Evolutionary conservation across 2,329 filamentous ascomycete species (phyloP), one percentile per base, ranked within the genome.

Genomic region (Thielaviopsis euricoi): DNA sequence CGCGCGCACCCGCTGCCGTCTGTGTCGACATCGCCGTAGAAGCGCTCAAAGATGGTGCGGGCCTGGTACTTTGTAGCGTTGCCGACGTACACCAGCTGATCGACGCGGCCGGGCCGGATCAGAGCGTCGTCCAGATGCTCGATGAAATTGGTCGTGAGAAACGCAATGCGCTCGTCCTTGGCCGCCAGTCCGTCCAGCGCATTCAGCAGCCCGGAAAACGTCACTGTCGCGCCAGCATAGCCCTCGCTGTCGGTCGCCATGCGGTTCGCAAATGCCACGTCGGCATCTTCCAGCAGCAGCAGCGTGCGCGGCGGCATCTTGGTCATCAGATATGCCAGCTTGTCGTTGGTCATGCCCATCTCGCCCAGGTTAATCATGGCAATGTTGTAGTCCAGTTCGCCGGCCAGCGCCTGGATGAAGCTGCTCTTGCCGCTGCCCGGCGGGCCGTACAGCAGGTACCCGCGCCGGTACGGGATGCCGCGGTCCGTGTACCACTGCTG

Each of bases 341-440:
- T 82, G 67, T 95, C 88, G 64, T 96, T 91, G 1, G 89, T 95
- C 67, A 96, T 78, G 17, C 90, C 90, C 57, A 88, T 79, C 72
- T 95, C 88, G 70, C 87, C 93, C 29, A 96, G 78, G 64, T 95
- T 95, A 63, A 96, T 76, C 72, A 95, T 90, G 56, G 90, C 89
- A 64, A 96, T 93, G 64, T 87, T 87, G 69, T 91, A 95, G 67
- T 95, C 88, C 58, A 96, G 71, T 66, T 93, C 84, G n/a, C 89
- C 91, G 0, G 93, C 93, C 49, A 98, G 73, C 0, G 93, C 90
- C 70, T 96, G 89, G 62, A 98, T 96, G 64, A 98, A 97, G 0
- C 89, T 95, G 61, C 86, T 96, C 74, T 95, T 97, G 40, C 89
- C 94, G 49, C 86, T 95, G 0, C 90, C 90, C 0, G 90, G 90